Evolutionary conservation across 2,329 filamentous ascomycete genomes (phyloP), one percentile per base, ranked within the genome.

Genomic region (Aspergillus quadricinctus): DNA sequence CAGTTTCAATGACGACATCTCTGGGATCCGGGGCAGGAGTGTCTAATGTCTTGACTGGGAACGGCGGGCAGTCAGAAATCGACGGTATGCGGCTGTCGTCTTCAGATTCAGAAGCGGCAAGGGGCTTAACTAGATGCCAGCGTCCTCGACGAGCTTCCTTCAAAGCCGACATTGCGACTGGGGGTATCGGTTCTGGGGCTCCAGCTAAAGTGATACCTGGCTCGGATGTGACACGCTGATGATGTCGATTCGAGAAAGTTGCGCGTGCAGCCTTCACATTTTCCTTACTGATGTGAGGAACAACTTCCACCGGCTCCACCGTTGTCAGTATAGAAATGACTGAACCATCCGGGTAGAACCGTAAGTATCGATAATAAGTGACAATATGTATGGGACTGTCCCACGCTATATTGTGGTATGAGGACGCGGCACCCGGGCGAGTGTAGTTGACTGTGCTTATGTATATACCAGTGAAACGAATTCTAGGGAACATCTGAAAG

Each of bases 361-460:
- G 89, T 3, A 99, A 83, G 75, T 97, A 99, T 56, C 94, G 90
- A 77, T 96, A 99, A 77, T 97, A 99, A 0, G 94, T 99, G 50
- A 99, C 92, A 57, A 97, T 95, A 71, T 96, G 92, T 37, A 97
- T 88, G 8, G 92, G 92, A 25, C 83, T 88, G 66, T 79, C 80
- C 90, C 92, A 96, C 1, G 89, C 88, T 19, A 88, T 77, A 54
- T 86, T 86, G 61, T 86, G 88, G 58, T 72, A 71, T 21, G 83
- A 81, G 3, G 85, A 87, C 10, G 87, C 81, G 57, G 88, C 88
- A 31, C 94, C 94, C 0, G 90, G 79, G 25, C 94, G 89, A 50
- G 90, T 86, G 75, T 99, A 99, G 77, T 97, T 97, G 57, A 96
- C 92, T 0, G 93, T 97, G 72, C 87, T 90, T 73, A 99, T 97